Conservation (phyloP, 768 basidiomycete species). For the Mycena galericulata region DNA sequence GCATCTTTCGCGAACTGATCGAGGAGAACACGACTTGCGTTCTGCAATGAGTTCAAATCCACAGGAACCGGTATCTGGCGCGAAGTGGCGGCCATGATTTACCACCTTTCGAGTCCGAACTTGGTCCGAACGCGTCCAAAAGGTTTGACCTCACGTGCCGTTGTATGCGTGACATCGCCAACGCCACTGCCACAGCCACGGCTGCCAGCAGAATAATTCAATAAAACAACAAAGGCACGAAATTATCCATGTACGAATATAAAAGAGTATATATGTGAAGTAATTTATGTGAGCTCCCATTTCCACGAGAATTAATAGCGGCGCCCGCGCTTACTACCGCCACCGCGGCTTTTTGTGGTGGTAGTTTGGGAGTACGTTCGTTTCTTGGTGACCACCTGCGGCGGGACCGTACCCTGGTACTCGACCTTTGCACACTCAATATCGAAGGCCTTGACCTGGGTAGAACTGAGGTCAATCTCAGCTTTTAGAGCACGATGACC, state of each 20-base stretch:
- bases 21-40: conserved; percentile 74
- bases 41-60: conserved; percentile 72
- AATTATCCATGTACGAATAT: background rate
- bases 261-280: background rate
- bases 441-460: conserved; percentile 51
- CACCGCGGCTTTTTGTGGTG: background rate
- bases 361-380: conserved; percentile 29
- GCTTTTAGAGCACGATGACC: background rate
- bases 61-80: conserved; percentile 52
- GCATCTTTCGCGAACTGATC: conserved; percentile 80
- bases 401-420: conserved; percentile 36
- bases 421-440: conserved; percentile 52
- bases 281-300: background rate
- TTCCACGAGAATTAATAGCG: background rate
- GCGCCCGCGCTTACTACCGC: conserved; percentile 26
- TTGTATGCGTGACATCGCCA: background rate
- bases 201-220: too few relatives aligned
- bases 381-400: conserved; percentile 27
- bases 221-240: too few relatives aligned
- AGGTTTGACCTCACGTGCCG: conserved; percentile 3
- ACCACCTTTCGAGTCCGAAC: background rate
- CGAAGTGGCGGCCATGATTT: conserved; percentile 22
- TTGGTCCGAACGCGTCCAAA: conserved; percentile 13
- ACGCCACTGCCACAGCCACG: background rate
- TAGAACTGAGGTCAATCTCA: background rate